Percentiles rank a stretch among this genome's conserved stretches.
Conservation (phyloP, 495 filamentous ascomycete species). For the Neurospora africana region DNA sequence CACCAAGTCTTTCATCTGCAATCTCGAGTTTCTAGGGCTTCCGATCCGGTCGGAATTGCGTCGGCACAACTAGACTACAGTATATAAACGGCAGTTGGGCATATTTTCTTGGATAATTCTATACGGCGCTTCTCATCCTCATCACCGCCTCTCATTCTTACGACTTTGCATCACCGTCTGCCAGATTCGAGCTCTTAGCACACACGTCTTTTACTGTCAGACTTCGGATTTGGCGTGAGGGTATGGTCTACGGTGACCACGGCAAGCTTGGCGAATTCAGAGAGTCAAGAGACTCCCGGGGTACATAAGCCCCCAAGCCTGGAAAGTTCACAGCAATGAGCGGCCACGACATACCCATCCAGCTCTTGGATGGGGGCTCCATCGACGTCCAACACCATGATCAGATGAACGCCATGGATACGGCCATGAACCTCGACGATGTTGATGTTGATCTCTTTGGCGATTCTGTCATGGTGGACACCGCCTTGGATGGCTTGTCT, state of each 20-base stretch:
- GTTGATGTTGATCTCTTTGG: conserved; percentile 71
- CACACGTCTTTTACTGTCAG: not conserved
- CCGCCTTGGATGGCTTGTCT: conserved; percentile 39
- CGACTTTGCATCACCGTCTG: not conserved
- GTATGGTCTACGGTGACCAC: not conserved
- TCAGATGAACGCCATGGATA: conserved; percentile 14
- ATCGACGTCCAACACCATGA: conserved; percentile 1
- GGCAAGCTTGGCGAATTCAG: not conserved
- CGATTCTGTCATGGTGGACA: conserved; percentile 41
- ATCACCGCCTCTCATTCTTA: not conserved
- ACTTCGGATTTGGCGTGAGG: not conserved
- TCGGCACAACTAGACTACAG: not conserved
- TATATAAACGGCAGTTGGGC: not conserved
- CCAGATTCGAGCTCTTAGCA: not conserved
- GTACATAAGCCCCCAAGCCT: not conserved
- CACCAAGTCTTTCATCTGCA: not conserved
- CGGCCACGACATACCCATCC: conserved; percentile 26
- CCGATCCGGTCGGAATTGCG: not conserved
- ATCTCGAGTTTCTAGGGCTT: not conserved
- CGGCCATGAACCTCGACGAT: conserved; percentile 48
- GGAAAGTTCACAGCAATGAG: conserved; percentile 9
- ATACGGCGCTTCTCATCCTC: not conserved
- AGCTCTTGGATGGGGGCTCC: conserved; percentile 18
- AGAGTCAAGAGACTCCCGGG: not conserved
- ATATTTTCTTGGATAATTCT: not conserved